phyloP scores from a whole-genome alignment of 208 protist species.

The Leishmania mexicana region DNA sequence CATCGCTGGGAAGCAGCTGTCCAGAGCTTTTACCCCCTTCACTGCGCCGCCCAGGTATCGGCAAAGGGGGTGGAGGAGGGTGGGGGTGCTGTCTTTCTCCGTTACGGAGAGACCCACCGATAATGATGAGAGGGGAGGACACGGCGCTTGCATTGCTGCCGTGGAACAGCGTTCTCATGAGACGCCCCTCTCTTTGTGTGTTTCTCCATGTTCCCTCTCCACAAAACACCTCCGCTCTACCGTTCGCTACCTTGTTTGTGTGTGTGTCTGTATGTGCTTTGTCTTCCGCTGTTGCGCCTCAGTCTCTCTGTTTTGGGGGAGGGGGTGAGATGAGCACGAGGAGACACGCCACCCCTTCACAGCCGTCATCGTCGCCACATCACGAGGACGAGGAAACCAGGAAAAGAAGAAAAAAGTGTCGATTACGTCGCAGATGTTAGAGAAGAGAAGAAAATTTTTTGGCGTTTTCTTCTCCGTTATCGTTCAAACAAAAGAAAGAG shows the following conservation, averaged over 20 bases:
- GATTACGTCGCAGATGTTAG: constrained; percentile 3
- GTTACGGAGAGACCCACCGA: not conserved
- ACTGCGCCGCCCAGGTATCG: not conserved
- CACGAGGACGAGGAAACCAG: not conserved
- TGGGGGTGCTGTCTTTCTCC: not conserved
- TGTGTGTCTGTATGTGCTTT: not conserved
- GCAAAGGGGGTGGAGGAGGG: not conserved
- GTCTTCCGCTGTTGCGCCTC: not conserved
- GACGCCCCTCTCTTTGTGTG: not conserved
- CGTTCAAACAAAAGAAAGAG: not conserved
- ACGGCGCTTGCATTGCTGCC: not conserved
- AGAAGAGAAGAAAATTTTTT: not conserved
- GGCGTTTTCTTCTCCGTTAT: not conserved
- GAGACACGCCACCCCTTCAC: not conserved
- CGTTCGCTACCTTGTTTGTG: not conserved
- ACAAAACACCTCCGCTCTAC: not conserved
- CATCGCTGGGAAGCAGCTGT: not conserved
- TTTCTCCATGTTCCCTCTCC: not conserved
- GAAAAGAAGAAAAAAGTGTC: not conserved
- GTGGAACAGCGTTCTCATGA: not conserved
- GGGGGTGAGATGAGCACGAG: not conserved
- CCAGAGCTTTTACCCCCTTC: not conserved
- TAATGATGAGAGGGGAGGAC: not conserved
- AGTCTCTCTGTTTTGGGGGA: not conserved
- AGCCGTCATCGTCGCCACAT: not conserved